Evolutionary conservation across 306 rosid genomes (phyloP).

Genomic region (Cajanus cajan): DNA sequence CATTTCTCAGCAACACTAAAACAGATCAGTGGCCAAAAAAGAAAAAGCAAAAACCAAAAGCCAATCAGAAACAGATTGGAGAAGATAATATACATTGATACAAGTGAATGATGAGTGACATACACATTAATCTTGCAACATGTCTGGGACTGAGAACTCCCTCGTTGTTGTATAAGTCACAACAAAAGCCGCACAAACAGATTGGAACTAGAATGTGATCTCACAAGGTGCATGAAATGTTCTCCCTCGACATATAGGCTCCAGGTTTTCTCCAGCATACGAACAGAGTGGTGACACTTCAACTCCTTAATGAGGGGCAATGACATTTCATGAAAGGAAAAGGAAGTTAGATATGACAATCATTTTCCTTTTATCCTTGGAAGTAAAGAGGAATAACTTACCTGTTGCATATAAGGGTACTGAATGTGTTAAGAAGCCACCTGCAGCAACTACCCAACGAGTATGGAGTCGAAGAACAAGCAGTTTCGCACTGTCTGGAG

Average conservation of each 20-base stretch:
- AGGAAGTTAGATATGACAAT: neutral
- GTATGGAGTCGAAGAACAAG: slow-evolving; percentile 96
- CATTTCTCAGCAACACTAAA: slow-evolving; percentile 31
- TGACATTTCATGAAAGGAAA: neutral
- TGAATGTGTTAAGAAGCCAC: slow-evolving; percentile 97
- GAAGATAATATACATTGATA: slow-evolving; percentile 36
- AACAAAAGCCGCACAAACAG: slow-evolving; percentile 38
- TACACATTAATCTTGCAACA: slow-evolving; percentile 14
- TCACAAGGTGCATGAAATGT: slow-evolving; percentile 99
- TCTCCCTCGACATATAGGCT: slow-evolving; percentile 93
- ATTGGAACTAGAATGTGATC: slow-evolving; percentile 67
- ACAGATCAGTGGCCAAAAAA: slow-evolving; percentile 13
- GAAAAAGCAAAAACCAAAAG: neutral
- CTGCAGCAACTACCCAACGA: slow-evolving; percentile 98
- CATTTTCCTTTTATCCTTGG: neutral
- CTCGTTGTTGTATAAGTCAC: slow-evolving; percentile 25
- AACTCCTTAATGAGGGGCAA: slow-evolving; percentile 62
- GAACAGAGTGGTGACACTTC: slow-evolving; percentile 97
- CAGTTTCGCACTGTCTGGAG: slow-evolving; percentile 93
- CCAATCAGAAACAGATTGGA: slow-evolving; percentile 37
- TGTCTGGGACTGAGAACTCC: slow-evolving; percentile 30
- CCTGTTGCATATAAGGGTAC: slow-evolving; percentile 96
- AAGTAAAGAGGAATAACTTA: slow-evolving; percentile 24
- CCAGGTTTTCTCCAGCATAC: slow-evolving; percentile 92
- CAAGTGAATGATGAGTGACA: slow-evolving; percentile 20